Evolutionary conservation across 768 basidiomycete species (phyloP).

Genomic region (Hirschioporus abietinus): DNA sequence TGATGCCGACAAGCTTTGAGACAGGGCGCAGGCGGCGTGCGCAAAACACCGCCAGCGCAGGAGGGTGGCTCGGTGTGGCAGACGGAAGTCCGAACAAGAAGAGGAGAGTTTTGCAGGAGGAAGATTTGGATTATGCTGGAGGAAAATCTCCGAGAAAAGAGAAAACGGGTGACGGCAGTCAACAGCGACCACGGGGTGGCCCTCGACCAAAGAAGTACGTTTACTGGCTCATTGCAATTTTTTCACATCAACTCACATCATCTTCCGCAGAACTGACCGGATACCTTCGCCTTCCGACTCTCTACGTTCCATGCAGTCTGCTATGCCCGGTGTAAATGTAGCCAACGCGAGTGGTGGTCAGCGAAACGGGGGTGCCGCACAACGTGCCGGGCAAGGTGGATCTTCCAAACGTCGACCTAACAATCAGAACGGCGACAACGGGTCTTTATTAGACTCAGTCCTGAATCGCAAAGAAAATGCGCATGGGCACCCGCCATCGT

Average conservation of each 20-base stretch:
- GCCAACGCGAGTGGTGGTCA: slow-evolving; percentile 24
- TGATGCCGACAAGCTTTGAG: slow-evolving; percentile 57
- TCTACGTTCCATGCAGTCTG: slow-evolving; percentile 64
- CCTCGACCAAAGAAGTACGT: slow-evolving; percentile 59
- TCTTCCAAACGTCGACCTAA: slow-evolving; percentile 32
- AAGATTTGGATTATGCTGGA: slow-evolving; percentile 50
- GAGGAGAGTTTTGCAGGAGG: slow-evolving; percentile 48
- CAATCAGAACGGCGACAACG: slow-evolving; percentile 28
- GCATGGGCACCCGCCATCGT: slow-evolving; percentile 46
- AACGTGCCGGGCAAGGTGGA: slow-evolving; percentile 26
- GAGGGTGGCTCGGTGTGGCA: slow-evolving; percentile 14
- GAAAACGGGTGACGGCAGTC: slow-evolving; percentile 35
- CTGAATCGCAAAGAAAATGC: slow-evolving; percentile 35
- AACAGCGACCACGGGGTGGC: slow-evolving; percentile 45
- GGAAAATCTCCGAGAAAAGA: slow-evolving; percentile 63
- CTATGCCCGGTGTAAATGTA: slow-evolving; percentile 38
- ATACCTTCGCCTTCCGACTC: slow-evolving; percentile 70
- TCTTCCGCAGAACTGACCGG: slow-evolving; percentile 48
- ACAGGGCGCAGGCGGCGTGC: slow-evolving; percentile 55
- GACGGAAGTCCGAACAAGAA: slow-evolving; percentile 67
- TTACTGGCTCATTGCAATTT: background rate
- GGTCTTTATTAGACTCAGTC: slow-evolving; percentile 17
- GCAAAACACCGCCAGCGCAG: slow-evolving; percentile 33
- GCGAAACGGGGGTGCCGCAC: slow-evolving; percentile 24
- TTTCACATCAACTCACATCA: slow-evolving; percentile 7